phyloP scores from a whole-genome alignment of 139 green algal species.

The Pseudopediastrum boryanum region DNA sequence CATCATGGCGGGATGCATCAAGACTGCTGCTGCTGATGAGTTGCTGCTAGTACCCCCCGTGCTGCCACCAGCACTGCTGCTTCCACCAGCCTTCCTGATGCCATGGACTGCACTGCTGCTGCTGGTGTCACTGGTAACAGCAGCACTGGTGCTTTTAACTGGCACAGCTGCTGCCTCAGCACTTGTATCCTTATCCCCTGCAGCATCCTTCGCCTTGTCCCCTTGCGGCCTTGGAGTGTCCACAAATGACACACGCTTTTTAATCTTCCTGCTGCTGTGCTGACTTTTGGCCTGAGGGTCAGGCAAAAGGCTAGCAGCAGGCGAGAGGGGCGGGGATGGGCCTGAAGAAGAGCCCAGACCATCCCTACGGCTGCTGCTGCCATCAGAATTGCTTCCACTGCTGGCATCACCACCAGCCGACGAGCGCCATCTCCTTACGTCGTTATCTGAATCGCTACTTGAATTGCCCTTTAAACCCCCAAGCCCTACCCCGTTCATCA shows the following conservation, averaged over 20 bases:
- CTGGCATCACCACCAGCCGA: neutral
- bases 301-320: too few species aligned
- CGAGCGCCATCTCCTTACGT: constrained; percentile 5
- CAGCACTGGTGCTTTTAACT: neutral
- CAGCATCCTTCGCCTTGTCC: neutral
- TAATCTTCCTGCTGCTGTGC: too few species aligned
- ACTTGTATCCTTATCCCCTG: neutral
- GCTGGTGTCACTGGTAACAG: neutral
- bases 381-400: neutral
- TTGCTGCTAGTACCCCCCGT: neutral
- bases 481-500: neutral
- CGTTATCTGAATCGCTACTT: too few species aligned
- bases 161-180: neutral
- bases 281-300: too few species aligned
- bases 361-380: neutral
- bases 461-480: neutral
- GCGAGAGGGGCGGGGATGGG: too few species aligned
- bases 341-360: too few species aligned
- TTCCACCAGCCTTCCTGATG: neutral
- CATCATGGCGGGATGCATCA: constrained; percentile 36
- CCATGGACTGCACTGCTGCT: neutral
- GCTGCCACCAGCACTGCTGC: neutral
- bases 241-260: too few species aligned
- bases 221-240: too few species aligned
- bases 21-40: neutral